These are phyloP conservation scores for Pseudocercospora vitis DNA, from an alignment of 2,329 filamentous ascomycete genomes.

Conservation along the genomic window DNA sequence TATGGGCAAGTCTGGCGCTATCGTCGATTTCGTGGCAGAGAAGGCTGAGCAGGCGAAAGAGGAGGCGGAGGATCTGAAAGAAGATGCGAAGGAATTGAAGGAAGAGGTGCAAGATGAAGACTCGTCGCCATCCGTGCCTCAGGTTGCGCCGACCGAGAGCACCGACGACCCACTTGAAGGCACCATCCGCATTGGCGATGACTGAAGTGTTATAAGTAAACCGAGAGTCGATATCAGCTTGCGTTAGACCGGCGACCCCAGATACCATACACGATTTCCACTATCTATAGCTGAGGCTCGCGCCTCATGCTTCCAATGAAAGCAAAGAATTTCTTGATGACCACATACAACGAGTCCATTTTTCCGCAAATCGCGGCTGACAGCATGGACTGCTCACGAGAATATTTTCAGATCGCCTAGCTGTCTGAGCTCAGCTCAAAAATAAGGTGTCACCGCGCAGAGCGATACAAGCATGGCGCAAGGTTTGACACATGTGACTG, in stretches of 20 bases:
- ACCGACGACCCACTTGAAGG: conserved; percentile 2
- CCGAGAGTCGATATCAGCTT: too few relatives aligned
- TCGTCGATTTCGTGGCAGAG: conserved; percentile 29
- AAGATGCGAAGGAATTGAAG: conserved; percentile 11
- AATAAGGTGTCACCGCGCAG: too few relatives aligned
- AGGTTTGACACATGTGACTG: too few relatives aligned
- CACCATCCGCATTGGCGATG: conserved; percentile 3
- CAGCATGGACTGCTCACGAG: too few relatives aligned
- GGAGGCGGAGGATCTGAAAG: conserved; percentile 21
- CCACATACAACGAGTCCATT: too few relatives aligned
- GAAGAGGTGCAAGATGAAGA: neutral
- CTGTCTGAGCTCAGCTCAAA: too few relatives aligned
- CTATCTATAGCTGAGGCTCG: too few relatives aligned
- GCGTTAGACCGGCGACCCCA: neutral
- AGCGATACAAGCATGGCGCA: too few relatives aligned
- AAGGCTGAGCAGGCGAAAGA: conserved; percentile 26
- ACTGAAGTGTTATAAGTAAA: conserved; percentile 1
- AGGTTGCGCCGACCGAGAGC: neutral
- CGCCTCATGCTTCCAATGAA: too few relatives aligned
- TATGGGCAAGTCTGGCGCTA: conserved; percentile 33
- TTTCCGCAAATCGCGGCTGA: too few relatives aligned
- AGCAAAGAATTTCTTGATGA: too few relatives aligned
- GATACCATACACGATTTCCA: neutral
- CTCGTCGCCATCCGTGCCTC: neutral
- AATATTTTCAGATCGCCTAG: too few relatives aligned